These are phyloP conservation scores for Podila clonocystis DNA, from an alignment of 192 early-diverging fungal genomes.

Conservation along the genomic window DNA sequence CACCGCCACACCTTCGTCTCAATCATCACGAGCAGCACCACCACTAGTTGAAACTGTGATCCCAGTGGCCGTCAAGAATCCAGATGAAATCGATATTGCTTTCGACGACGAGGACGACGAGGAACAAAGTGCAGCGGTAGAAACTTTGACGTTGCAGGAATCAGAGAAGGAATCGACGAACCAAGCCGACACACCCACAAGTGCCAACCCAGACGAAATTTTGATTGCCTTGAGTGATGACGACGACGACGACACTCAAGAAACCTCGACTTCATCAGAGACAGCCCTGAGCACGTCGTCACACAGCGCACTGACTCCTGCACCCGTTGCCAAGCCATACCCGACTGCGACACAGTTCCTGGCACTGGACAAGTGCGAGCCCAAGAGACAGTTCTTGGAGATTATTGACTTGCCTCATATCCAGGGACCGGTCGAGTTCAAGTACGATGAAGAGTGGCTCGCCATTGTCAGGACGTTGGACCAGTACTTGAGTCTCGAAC, in stretches of 20 bases:
- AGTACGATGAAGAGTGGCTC: slow-evolving; percentile 90
- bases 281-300: background rate
- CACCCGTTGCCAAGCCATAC: slow-evolving; percentile 15
- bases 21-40: background rate
- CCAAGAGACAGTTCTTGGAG: slow-evolving; percentile 79
- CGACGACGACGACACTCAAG: slow-evolving; percentile 22
- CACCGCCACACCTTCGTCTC: background rate
- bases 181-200: background rate
- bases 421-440: slow-evolving; percentile 60
- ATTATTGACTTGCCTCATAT: slow-evolving; percentile 60
- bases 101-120: slow-evolving; percentile 54
- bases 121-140: slow-evolving; percentile 51
- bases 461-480: slow-evolving; percentile 75
- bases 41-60: background rate
- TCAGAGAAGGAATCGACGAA: slow-evolving; percentile 19
- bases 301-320: slow-evolving; percentile 5
- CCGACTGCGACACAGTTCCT: slow-evolving; percentile 80
- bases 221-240: slow-evolving; percentile 58
- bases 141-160: no score
- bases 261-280: background rate
- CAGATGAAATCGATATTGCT: slow-evolving; percentile 48
- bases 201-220: slow-evolving; percentile 71
- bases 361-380: slow-evolving; percentile 95
- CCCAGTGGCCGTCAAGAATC: slow-evolving; percentile 11
- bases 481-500: slow-evolving; percentile 58